Evolutionary conservation across 352 stramenopile genomes (phyloP).

Genomic region (Plasmopara viticola): DNA sequence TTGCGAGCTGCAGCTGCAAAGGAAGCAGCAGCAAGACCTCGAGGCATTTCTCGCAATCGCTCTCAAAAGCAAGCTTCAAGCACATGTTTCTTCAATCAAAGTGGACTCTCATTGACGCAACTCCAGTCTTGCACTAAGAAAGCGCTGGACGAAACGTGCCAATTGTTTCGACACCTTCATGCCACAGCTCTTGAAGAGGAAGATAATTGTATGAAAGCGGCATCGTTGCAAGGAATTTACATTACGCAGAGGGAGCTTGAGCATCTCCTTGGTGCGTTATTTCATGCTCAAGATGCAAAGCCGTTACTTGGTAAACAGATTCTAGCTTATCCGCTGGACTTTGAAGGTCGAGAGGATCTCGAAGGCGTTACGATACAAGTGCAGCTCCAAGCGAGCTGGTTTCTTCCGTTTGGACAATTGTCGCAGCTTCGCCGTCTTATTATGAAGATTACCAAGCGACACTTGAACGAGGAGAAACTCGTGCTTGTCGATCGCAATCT

Average conservation of each 20-base stretch:
- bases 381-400: conserved; percentile 52
- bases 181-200: conserved; percentile 9
- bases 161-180: conserved; percentile 38
- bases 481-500: conserved; percentile 41
- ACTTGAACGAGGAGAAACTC: conserved; percentile 49
- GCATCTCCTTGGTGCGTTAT: conserved; percentile 22
- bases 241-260: conserved; percentile 58
- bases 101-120: conserved; percentile 38
- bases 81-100: conserved; percentile 30
- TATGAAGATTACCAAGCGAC: conserved; percentile 47
- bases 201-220: conserved; percentile 3
- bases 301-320: conserved; percentile 8
- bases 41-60: not conserved
- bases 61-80: conserved; percentile 5
- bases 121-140: conserved; percentile 53
- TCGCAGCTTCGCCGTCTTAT: conserved; percentile 35
- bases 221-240: conserved; percentile 28
- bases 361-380: conserved; percentile 20
- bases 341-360: conserved; percentile 2
- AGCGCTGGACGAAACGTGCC: conserved; percentile 34
- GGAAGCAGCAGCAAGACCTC: conserved; percentile 3
- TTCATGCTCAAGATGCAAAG: conserved; percentile 17
- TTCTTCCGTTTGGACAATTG: conserved; percentile 55
- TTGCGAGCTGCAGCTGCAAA: conserved; percentile 8
- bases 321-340: conserved; percentile 10